These are phyloP conservation scores for Neurospora pannonica DNA, from an alignment of 495 filamentous ascomycete genomes.

Conservation along the genomic window DNA sequence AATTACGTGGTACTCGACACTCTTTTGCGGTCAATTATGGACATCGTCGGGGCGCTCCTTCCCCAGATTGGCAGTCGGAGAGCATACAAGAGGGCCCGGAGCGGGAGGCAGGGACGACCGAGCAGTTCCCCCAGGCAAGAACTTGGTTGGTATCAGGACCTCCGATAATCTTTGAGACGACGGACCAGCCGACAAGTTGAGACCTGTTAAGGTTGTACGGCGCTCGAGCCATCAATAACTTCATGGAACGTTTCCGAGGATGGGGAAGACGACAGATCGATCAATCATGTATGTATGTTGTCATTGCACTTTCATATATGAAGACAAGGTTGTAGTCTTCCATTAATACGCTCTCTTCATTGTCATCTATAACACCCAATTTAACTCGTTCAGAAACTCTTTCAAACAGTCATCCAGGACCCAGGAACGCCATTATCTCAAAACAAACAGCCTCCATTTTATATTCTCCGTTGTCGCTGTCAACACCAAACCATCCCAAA, in stretches of 20 bases:
- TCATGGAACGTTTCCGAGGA: neutral
- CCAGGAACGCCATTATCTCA: neutral
- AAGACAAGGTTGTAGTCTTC: neutral
- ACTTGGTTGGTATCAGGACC: no score
- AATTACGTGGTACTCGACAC: neutral
- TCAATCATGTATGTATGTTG: neutral
- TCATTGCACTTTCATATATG: neutral
- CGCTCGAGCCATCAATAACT: neutral
- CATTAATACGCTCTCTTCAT: neutral
- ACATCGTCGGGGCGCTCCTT: neutral
- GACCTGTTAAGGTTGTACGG: neutral
- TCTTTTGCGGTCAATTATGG: neutral
- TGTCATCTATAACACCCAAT: neutral
- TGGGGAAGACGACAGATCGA: no score
- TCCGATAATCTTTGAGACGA: neutral
- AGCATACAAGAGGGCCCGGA: neutral
- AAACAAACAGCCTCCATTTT: neutral
- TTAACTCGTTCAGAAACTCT: neutral
- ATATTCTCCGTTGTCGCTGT: neutral
- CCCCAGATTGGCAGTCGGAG: neutral
- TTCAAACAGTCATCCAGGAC: neutral
- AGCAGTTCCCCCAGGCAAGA: no score
- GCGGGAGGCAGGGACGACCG: no score
- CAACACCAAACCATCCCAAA: no score
- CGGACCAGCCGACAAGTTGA: neutral